Base-by-base conservation (phyloP, 306 rosid species). In the Echinosophora koreensis region DNA sequence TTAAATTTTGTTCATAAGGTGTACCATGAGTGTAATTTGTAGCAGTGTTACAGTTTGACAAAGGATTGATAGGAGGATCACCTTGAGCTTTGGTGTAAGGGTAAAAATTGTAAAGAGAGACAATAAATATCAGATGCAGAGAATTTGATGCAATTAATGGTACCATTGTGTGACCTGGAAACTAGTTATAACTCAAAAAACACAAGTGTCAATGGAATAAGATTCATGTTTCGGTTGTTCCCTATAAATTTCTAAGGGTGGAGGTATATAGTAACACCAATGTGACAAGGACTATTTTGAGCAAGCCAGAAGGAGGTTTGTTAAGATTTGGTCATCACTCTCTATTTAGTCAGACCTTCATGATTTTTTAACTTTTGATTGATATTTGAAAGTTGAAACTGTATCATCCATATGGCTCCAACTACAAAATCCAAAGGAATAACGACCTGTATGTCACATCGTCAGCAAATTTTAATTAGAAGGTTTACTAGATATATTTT, bases 11-110 rank as follows among this genome's bases (percentile, higher is more conserved):
- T 28, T 75, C 79, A 50, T 75, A 84, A 38, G 49, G 56, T 49
- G 78, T 79, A 28, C 82, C 82, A 12, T 74, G 58, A 16, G 79
- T 80, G n/a, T 70, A 80, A 65, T 84, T 76, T 46, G 2, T 15
- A 5, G 84, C 6, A 35, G 62, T 15, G 15, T 75, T 61, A 47
- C 84, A 75, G 58, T 35, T 16, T 14, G 28, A 28, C 5, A 16
- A 30, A 17, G 54, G 54, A 5, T n/a, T 5, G 54, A 14, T 1
- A 12, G 54, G 54, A 49, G 2, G 3, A 14, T 8, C 6, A 10
- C 0, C 56, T 69, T 74, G 76, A 14, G 84, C 79, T 56, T 51
- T 39, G 27, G 46, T 71, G 76, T 39, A 58, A 41, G 35, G 3
- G 63, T 8, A 65, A 4, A 76, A 51, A 6, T 38, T 44, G 50